Evolutionary conservation across 2,329 filamentous ascomycete species (phyloP).

Genomic region (Beauveria varroae): DNA sequence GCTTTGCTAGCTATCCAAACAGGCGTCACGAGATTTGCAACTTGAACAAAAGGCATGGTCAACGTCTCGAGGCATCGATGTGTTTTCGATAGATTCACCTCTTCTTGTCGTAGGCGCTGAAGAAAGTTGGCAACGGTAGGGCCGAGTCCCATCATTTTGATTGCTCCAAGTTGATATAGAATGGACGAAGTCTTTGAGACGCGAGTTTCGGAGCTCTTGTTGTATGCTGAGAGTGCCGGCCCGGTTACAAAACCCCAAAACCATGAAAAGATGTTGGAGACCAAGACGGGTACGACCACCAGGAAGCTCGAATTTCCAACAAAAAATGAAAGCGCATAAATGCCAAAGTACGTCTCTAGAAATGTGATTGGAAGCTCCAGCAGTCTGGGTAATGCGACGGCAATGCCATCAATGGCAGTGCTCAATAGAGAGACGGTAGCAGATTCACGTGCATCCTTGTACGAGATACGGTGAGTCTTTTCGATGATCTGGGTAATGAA

Average conservation of each 20-base stretch:
- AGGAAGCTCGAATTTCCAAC: not conserved
- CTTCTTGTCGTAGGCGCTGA: not conserved
- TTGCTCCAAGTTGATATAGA: not conserved
- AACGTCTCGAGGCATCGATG: not conserved
- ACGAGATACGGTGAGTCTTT: conserved; percentile 30
- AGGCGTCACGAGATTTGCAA: conserved; percentile 3
- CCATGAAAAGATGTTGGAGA: conserved; percentile 4
- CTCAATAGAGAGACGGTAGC: conserved; percentile 2
- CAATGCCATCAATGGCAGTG: conserved; percentile 6
- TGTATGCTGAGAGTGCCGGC: not conserved
- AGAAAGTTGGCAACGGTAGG: not conserved
- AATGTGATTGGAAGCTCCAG: not conserved
- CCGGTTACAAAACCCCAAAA: not conserved
- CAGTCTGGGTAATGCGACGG: not conserved
- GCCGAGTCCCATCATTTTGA: conserved; percentile 9
- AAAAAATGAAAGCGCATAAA: not conserved
- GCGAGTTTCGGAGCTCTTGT: not conserved
- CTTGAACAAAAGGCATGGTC: not conserved
- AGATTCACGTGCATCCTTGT: conserved; percentile 22
- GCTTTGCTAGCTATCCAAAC: not conserved
- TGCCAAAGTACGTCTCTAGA: conserved; percentile 1
- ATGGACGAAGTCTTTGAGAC: not conserved
- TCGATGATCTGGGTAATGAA: conserved; percentile 39
- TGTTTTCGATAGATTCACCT: not conserved
- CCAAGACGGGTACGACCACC: not conserved